These are phyloP conservation scores for Sporothrix protearum DNA, from an alignment of 2,329 filamentous ascomycete genomes.

Conservation along the genomic window DNA sequence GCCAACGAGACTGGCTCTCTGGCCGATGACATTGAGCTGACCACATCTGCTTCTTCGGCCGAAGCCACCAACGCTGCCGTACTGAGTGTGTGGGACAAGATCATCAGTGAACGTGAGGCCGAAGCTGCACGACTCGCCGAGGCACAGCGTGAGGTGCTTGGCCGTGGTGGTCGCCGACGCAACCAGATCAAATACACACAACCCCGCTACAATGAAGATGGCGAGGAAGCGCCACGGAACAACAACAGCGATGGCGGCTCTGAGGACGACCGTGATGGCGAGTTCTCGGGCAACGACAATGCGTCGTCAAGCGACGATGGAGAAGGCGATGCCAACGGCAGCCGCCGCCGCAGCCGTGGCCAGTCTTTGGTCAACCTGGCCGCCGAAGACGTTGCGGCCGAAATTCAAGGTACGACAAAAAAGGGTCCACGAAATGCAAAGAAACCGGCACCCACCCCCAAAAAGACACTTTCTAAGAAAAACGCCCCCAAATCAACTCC, in stretches of 20 bases:
- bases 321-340: slow-evolving; percentile 14
- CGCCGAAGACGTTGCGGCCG: neutral
- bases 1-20: slow-evolving; percentile 71
- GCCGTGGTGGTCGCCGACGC: slow-evolving; percentile 75
- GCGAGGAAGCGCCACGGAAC: slow-evolving; percentile 25
- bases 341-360: slow-evolving; percentile 22
- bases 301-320: slow-evolving; percentile 26
- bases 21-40: slow-evolving; percentile 59
- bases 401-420: slow-evolving; percentile 29
- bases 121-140: slow-evolving; percentile 71
- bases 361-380: neutral
- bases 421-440: slow-evolving; percentile 25
- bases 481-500: neutral
- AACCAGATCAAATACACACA: slow-evolving; percentile 42
- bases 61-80: slow-evolving; percentile 35
- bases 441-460: neutral
- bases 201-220: slow-evolving; percentile 29
- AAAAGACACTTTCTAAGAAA: neutral
- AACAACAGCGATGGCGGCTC: slow-evolving; percentile 33
- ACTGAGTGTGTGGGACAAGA: slow-evolving; percentile 80
- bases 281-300: slow-evolving; percentile 17
- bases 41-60: slow-evolving; percentile 33
- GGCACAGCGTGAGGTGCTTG: slow-evolving; percentile 68
- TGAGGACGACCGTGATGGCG: slow-evolving; percentile 30
- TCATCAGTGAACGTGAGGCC: slow-evolving; percentile 76